Conservation (phyloP, 1,139 yeast genomes). For the Meyerozyma sp. region DNA sequence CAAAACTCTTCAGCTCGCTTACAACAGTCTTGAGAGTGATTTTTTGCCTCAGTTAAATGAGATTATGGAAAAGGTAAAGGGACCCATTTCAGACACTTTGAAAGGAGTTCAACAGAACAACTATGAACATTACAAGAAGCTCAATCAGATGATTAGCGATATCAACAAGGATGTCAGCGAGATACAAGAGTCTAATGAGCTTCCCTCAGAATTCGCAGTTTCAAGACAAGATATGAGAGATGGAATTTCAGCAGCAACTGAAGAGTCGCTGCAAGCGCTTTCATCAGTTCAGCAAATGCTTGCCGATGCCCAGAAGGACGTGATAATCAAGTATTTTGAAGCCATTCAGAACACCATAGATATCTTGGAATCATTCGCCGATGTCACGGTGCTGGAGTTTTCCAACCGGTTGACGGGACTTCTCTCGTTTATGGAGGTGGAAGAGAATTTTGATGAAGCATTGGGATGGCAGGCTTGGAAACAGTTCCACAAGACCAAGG, state of each 20-base stretch:
- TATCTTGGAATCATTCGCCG: conserved; percentile 68
- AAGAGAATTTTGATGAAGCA: conserved; percentile 23
- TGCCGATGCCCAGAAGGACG: conserved; percentile 26
- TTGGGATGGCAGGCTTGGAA: conserved; percentile 65
- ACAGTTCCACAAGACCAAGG: conserved; percentile 55
- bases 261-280: conserved; percentile 28
- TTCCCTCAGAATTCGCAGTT: conserved; percentile 20
- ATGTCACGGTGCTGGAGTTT: conserved; percentile 54
- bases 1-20: conserved; percentile 39
- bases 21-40: conserved; percentile 33
- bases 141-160: conserved; percentile 41
- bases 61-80: conserved; percentile 28
- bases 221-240: conserved; percentile 59
- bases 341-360: conserved; percentile 55
- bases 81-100: conserved; percentile 34
- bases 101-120: conserved; percentile 38
- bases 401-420: conserved; percentile 28
- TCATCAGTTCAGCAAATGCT: conserved; percentile 28
- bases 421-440: conserved; percentile 24
- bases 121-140: conserved; percentile 38
- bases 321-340: conserved; percentile 34
- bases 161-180: conserved; percentile 46
- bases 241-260: conserved; percentile 34
- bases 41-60: conserved; percentile 31
- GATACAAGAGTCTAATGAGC: conserved; percentile 35